Evolutionary conservation across 305 asterid genomes (phyloP).

Genomic region (Fraxinus greggii): DNA sequence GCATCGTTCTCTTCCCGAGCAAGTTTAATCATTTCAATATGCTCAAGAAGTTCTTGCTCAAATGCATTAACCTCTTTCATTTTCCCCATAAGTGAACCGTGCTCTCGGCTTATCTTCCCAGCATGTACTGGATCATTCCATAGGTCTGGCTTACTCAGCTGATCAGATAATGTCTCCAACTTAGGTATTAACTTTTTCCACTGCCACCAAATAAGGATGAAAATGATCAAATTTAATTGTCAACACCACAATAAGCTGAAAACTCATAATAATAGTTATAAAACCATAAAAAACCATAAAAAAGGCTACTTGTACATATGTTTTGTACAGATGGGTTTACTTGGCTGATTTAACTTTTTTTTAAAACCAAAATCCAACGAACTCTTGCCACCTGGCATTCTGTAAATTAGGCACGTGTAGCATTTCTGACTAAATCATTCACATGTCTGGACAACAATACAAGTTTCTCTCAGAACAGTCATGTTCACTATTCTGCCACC

Average conservation of each 20-base stretch:
- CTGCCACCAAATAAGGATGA: conserved; percentile 38
- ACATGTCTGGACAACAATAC: background rate
- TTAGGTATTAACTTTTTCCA: conserved; percentile 65
- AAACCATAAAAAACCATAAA: background rate
- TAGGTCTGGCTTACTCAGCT: conserved; percentile 67
- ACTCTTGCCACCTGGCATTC: too few relatives aligned
- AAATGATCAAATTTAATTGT: conserved; percentile 14
- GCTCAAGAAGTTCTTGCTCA: conserved; percentile 79
- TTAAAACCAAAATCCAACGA: too few relatives aligned
- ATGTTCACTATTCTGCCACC: conserved; percentile 1
- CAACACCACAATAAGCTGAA: conserved; percentile 1
- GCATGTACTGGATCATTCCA: conserved; percentile 91
- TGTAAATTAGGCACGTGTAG: too few relatives aligned
- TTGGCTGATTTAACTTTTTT: too few relatives aligned
- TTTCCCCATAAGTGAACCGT: conserved; percentile 74
- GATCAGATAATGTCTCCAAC: conserved; percentile 55
- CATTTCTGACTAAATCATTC: background rate
- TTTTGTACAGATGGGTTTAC: too few relatives aligned
- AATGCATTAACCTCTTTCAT: conserved; percentile 68
- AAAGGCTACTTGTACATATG: too few relatives aligned
- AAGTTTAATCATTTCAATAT: conserved; percentile 91
- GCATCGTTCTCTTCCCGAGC: conserved; percentile 86
- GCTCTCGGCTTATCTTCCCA: conserved; percentile 89
- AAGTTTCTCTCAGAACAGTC: background rate
- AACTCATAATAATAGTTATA: background rate